Evolutionary conservation across 768 basidiomycete genomes (phyloP).

Genomic region (Tulasnella sp.): DNA sequence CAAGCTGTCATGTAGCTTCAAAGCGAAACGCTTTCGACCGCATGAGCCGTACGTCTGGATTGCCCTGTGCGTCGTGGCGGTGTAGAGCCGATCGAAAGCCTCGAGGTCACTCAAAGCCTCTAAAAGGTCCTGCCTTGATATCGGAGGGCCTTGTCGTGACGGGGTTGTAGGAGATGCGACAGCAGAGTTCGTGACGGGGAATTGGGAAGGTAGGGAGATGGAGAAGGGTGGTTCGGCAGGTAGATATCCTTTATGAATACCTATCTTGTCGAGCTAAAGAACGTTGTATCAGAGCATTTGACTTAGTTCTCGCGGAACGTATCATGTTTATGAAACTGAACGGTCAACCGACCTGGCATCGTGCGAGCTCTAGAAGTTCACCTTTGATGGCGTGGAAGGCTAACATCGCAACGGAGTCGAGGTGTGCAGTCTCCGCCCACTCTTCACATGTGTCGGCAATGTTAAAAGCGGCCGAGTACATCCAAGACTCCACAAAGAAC

Average conservation of each 20-base stretch:
- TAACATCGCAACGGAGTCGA: slow-evolving; percentile 38
- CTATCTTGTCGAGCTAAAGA: slow-evolving; percentile 71
- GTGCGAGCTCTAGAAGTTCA: slow-evolving; percentile 83
- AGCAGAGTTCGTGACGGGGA: background rate
- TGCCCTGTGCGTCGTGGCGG: slow-evolving; percentile 61
- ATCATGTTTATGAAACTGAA: too few relatives aligned
- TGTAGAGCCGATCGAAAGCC: slow-evolving; percentile 69
- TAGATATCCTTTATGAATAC: slow-evolving; percentile 59
- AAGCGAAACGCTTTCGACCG: slow-evolving; percentile 74
- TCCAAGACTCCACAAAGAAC: slow-evolving; percentile 88
- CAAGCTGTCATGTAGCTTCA: slow-evolving; percentile 73
- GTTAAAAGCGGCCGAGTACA: slow-evolving; percentile 77
- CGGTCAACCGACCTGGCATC: slow-evolving; percentile 52
- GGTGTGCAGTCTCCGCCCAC: slow-evolving; percentile 42
- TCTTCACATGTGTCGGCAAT: slow-evolving; percentile 67
- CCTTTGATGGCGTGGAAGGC: slow-evolving; percentile 67
- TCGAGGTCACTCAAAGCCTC: slow-evolving; percentile 44
- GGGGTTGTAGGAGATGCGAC: slow-evolving; percentile 15
- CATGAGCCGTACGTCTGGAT: slow-evolving; percentile 76
- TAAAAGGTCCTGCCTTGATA: slow-evolving; percentile 53
- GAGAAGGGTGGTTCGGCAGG: slow-evolving; percentile 66
- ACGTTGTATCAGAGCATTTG: background rate
- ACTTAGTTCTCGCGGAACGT: background rate
- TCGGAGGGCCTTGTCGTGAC: slow-evolving; percentile 25
- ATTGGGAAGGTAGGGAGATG: slow-evolving; percentile 27